Conservation (phyloP, 1,139 yeast genomes). For the Candida pseudoviswanathii region DNA sequence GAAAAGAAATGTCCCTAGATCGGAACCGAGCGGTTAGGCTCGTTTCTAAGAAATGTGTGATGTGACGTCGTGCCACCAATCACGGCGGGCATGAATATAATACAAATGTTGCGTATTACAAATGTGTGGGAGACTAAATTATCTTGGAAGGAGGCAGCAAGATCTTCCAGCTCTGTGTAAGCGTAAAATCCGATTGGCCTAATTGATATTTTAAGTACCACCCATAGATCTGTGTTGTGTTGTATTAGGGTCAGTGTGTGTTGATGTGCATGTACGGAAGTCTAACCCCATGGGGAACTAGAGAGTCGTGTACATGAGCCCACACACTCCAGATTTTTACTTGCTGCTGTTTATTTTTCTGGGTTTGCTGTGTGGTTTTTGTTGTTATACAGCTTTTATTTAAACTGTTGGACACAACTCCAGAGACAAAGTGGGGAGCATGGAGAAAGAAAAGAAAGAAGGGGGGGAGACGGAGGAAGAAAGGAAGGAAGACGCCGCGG, state of each 20-base stretch:
- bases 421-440: too few relatives aligned
- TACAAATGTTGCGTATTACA: background rate
- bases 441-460: too few relatives aligned
- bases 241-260: too few relatives aligned
- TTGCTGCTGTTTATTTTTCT: background rate
- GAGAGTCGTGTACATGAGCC: background rate
- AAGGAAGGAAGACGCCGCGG: background rate
- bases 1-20: background rate
- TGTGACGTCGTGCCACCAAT: background rate
- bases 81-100: background rate
- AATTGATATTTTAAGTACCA: background rate
- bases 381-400: background rate
- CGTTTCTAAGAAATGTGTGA: background rate
- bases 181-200: background rate
- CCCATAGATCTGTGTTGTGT: background rate
- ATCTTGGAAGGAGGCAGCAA: too few relatives aligned
- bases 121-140: too few relatives aligned
- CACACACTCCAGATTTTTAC: background rate
- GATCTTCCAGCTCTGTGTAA: background rate
- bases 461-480: background rate
- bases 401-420: too few relatives aligned
- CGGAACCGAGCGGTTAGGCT: background rate
- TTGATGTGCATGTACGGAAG: background rate
- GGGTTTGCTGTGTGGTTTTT: background rate
- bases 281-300: slow-evolving; percentile 3